phyloP scores from a whole-genome alignment of 176 grass and related monocot species.

The Zizania latifolia region DNA sequence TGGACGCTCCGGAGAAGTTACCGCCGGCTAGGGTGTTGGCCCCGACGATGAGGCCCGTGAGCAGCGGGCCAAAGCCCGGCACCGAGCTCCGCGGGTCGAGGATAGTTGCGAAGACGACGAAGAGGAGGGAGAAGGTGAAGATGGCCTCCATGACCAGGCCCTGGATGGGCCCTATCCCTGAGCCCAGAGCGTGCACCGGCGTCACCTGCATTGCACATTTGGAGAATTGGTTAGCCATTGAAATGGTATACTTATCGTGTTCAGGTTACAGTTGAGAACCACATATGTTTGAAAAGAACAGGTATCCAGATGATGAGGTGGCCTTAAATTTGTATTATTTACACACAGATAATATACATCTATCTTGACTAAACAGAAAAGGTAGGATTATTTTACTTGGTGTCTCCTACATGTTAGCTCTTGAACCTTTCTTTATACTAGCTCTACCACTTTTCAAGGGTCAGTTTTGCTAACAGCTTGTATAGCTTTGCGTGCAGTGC shows the following conservation, averaged over 20 bases:
- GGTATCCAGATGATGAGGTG: neutral
- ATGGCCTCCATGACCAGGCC: slow-evolving; percentile 84
- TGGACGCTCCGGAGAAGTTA: slow-evolving; percentile 79
- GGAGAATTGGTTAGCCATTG: neutral
- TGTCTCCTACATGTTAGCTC: neutral
- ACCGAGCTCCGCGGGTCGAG: slow-evolving; percentile 55
- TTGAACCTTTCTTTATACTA: neutral
- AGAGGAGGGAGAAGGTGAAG: slow-evolving; percentile 92
- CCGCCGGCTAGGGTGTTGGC: slow-evolving; percentile 83
- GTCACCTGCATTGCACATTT: slow-evolving; percentile 46
- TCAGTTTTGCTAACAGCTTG: neutral
- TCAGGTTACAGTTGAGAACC: neutral
- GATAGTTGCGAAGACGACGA: slow-evolving; percentile 83
- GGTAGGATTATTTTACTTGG: neutral
- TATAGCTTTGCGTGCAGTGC: neutral
- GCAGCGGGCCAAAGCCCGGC: slow-evolving; percentile 51
- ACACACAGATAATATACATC: neutral
- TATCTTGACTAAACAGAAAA: neutral
- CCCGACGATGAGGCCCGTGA: slow-evolving; percentile 77
- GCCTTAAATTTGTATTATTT: neutral
- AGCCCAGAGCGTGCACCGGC: slow-evolving; percentile 65
- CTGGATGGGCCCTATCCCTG: slow-evolving; percentile 51
- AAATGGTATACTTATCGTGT: neutral
- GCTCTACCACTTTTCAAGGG: neutral
- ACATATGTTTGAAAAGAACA: neutral